Base-by-base conservation (phyloP, 164 flowering plant genomes). In the Nymphaea colorata region DNA sequence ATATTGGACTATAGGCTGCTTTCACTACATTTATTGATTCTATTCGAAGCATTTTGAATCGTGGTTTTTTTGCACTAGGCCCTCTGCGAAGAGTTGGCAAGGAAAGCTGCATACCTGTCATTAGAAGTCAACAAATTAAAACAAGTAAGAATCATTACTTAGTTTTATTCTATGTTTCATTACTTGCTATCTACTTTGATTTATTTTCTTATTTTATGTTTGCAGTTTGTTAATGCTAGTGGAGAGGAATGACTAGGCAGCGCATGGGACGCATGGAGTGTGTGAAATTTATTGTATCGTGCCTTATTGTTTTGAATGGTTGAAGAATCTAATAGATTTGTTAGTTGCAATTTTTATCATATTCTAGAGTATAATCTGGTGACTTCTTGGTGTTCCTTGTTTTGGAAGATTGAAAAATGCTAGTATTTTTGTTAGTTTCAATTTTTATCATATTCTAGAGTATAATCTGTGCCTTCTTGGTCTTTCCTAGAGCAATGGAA, bases 61-160 rank as follows among this genome's bases (percentile, higher is more conserved):
- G 5, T 61, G 18, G 7, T 61, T 25, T 2, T 61, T 16, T 61
- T 61, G 15, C 41, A n/a, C 63, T n/a, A 93, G 98, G 98, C 90
- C 69, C 64, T 85, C 51, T 79, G 84, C 73, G 94, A 86, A 70
- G 96, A 86, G 67, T 76, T 93, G 67, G 82, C 79, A 62, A 78
- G 68, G 77, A 91, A 81, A 76, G 93, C 93, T 68, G 82, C 87
- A 25, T 83, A 85, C 68, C 78, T 91, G 43, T 70, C 82, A 57
- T 59, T 65, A 71, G 91, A 86, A 69, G 91, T 91, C 75, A 87
- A 79, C 73, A 80, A 69, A 65, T 64, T 93, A 70, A 91, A 83
- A 77, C 82, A 64, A 84, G 98, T 93, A 82, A 47, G 81, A 43
- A 44, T 6, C 41, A 36, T 61, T 61, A 61, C 41, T 61, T 53